These are phyloP conservation scores for Kokia cookei DNA, from an alignment of 441 rosid genomes.

Conservation along the genomic window DNA sequence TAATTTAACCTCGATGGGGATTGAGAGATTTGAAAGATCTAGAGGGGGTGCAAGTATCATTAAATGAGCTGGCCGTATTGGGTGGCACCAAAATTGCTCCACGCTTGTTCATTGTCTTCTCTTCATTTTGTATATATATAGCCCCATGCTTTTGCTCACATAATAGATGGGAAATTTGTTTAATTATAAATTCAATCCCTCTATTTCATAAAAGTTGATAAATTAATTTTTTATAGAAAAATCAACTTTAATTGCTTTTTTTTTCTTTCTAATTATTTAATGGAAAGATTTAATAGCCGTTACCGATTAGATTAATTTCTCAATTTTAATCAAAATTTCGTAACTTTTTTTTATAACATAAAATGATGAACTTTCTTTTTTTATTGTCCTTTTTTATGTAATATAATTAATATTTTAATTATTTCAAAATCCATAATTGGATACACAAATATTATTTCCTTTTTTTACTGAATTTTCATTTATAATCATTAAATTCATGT, in stretches of 20 bases:
- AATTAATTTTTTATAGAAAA: not conserved
- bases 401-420: not conserved
- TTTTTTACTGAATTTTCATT: not conserved
- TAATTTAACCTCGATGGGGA: too few relatives aligned
- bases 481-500: not conserved
- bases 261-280: too few relatives aligned
- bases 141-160: conserved; percentile 14
- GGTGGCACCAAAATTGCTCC: conserved; percentile 36
- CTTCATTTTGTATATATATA: conserved; percentile 22
- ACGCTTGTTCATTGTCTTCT: conserved; percentile 41
- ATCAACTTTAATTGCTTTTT: too few relatives aligned
- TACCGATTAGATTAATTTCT: too few relatives aligned
- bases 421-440: not conserved
- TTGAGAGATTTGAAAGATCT: conserved; percentile 25
- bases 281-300: too few relatives aligned
- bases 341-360: too few relatives aligned
- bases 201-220: not conserved
- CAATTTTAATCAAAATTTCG: too few relatives aligned
- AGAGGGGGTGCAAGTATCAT: conserved; percentile 15
- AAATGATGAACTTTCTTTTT: not conserved
- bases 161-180: not conserved
- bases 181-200: too few relatives aligned
- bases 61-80: conserved; percentile 47
- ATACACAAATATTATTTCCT: not conserved
- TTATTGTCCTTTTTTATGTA: not conserved